These are phyloP conservation scores for Thuidium tamariscinum DNA, from an alignment of 225 moss, liverwort and hornwort genomes.

Conservation along the genomic window DNA sequence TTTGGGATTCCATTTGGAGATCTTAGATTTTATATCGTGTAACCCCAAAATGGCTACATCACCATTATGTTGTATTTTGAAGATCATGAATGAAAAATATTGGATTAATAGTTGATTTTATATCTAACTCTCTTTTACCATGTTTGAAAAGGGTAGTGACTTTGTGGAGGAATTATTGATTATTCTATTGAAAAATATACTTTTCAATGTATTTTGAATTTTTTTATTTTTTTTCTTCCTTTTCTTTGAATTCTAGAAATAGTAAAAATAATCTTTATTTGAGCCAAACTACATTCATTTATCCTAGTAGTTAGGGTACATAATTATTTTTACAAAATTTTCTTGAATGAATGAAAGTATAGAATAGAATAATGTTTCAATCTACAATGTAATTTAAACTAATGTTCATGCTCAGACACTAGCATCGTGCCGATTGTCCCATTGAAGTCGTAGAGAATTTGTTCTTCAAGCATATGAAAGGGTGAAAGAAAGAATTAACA, in stretches of 20 bases:
- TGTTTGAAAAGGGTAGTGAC: not conserved
- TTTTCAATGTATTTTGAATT: no score
- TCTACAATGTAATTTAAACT: not conserved
- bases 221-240: not conserved
- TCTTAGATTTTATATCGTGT: not conserved
- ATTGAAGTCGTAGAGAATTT: no score
- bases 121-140: not conserved
- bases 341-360: not conserved
- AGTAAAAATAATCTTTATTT: not conserved
- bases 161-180: not conserved
- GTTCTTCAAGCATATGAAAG: no score
- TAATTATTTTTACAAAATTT: not conserved
- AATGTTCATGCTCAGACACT: no score
- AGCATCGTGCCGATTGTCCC: no score
- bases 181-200: not conserved
- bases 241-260: not conserved
- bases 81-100: not conserved
- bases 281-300: not conserved
- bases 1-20: not conserved
- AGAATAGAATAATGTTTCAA: not conserved
- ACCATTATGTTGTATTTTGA: not conserved
- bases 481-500: no score
- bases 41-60: not conserved
- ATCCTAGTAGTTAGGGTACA: not conserved
- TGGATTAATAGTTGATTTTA: not conserved